phyloP scores from a whole-genome alignment of 176 grass and related monocot genomes.

The Eleusine indica region DNA sequence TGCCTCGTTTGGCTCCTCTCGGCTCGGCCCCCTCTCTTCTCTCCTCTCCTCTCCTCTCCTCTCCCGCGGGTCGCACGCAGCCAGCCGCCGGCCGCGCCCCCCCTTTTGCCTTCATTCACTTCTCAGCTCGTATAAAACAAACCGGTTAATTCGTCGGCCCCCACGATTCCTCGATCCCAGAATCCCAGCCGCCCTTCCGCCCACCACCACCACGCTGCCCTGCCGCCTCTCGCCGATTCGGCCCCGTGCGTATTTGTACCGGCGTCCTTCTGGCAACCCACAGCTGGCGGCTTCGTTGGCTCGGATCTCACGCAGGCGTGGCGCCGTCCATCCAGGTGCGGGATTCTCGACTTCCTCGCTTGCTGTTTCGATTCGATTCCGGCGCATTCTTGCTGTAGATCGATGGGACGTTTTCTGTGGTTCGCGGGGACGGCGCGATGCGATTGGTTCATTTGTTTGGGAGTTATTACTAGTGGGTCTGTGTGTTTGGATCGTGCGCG shows the following conservation, averaged over 20 bases:
- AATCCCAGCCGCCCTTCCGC: background rate
- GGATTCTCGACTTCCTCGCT: background rate
- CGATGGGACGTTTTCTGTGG: background rate
- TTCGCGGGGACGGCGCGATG: background rate
- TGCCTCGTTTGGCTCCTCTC: background rate
- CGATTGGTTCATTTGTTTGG: background rate
- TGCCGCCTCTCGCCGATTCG: background rate
- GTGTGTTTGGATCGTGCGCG: background rate
- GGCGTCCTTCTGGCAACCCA: background rate
- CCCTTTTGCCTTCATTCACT: background rate
- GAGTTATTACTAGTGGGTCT: background rate
- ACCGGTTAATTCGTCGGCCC: background rate
- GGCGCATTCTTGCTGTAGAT: background rate
- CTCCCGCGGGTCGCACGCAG: background rate
- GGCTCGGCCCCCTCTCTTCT: background rate
- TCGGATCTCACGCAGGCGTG: background rate
- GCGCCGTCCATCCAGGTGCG: background rate
- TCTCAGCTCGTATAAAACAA: background rate
- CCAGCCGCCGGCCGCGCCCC: background rate
- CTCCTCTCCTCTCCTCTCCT: background rate
- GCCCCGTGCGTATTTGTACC: background rate
- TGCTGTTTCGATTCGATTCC: background rate
- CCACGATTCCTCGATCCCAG: background rate
- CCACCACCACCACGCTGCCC: background rate
- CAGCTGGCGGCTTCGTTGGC: background rate